phyloP scores from a whole-genome alignment of 805 yeast genomes.

The Nakazawaea anatomiae region DNA sequence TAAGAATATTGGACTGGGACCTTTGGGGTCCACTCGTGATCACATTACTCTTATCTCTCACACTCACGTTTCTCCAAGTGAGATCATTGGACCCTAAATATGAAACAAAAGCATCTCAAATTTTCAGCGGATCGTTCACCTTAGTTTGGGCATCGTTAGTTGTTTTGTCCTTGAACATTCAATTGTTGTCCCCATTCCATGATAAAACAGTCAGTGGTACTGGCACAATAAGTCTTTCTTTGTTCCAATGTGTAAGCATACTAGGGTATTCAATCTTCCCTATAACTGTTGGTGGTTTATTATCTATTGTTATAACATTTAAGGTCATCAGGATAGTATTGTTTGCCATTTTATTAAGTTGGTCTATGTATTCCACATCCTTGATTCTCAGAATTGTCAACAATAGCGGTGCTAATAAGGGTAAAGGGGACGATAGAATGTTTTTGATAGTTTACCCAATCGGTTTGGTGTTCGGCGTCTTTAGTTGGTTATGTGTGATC shows the following conservation, averaged over 20 bases:
- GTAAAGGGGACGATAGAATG: conserved; percentile 48
- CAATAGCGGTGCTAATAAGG: conserved; percentile 29
- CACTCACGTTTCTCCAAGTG: conserved; percentile 38
- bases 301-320: conserved; percentile 38
- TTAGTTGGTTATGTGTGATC: conserved; percentile 50
- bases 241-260: conserved; percentile 51
- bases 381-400: conserved; percentile 42
- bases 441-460: conserved; percentile 50
- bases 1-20: conserved; percentile 49
- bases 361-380: conserved; percentile 50
- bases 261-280: conserved; percentile 54
- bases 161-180: conserved; percentile 46
- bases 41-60: conserved; percentile 40
- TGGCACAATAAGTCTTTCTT: conserved; percentile 34
- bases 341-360: conserved; percentile 33
- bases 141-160: conserved; percentile 46
- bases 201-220: conserved; percentile 22
- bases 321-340: conserved; percentile 34
- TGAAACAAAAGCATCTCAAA: conserved; percentile 32
- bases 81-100: conserved; percentile 23
- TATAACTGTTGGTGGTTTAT: conserved; percentile 39
- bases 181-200: conserved; percentile 44
- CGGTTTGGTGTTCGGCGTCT: conserved; percentile 42
- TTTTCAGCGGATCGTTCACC: conserved; percentile 49
- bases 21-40: conserved; percentile 58